phyloP scores from a whole-genome alignment of 2,329 filamentous ascomycete species.

The Hypoxylon sp. region DNA sequence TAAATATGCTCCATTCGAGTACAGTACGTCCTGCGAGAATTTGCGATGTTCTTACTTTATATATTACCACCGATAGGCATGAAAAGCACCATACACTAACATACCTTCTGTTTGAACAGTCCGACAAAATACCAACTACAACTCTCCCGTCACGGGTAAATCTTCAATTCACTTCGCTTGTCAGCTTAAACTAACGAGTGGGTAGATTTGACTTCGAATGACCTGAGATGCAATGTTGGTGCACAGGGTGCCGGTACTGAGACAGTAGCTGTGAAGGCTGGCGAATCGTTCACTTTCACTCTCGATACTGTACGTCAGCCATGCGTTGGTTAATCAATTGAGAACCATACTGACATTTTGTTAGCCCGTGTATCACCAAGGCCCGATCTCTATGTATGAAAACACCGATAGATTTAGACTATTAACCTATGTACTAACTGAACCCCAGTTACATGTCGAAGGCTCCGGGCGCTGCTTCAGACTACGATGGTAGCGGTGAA shows the following conservation, averaged over 20 bases:
- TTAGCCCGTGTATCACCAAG: conserved; percentile 61
- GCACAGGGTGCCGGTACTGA: conserved; percentile 54
- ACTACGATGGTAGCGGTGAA: conserved; percentile 59
- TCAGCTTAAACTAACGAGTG: conserved; percentile 26
- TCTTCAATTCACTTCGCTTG: neutral
- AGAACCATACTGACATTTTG: conserved; percentile 17
- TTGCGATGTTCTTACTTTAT: neutral
- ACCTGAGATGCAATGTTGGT: conserved; percentile 62
- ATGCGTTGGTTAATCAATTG: neutral
- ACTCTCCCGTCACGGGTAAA: conserved; percentile 62
- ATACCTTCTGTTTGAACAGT: conserved; percentile 47
- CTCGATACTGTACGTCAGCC: conserved; percentile 52
- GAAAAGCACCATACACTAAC: conserved; percentile 12
- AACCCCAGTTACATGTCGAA: conserved; percentile 59
- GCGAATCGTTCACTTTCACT: conserved; percentile 58
- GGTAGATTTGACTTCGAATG: conserved; percentile 57
- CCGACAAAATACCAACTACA: conserved; percentile 64
- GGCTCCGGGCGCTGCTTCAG: conserved; percentile 55
- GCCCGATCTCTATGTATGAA: conserved; percentile 57
- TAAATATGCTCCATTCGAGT: conserved; percentile 56
- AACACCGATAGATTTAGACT: neutral
- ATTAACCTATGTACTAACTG: conserved; percentile 16
- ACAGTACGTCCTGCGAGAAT: conserved; percentile 49
- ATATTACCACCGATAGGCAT: neutral
- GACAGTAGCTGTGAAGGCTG: conserved; percentile 57